Conservation (phyloP, 441 rosid species). For the Euphorbia neoarborescens region DNA sequence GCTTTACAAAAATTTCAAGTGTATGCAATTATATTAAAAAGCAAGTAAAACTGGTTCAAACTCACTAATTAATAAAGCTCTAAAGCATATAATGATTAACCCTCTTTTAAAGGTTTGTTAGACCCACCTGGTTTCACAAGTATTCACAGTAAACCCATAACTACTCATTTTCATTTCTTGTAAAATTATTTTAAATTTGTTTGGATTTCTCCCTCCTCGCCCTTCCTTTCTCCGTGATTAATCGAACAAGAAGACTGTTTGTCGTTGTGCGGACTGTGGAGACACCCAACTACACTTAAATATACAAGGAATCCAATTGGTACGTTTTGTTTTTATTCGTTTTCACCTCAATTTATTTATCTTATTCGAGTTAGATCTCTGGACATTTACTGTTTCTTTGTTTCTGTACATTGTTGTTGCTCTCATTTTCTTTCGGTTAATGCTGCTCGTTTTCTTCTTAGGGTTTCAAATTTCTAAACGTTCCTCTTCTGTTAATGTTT, state of each 20-base stretch:
- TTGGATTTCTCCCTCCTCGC: not conserved
- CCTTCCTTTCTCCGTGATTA: not conserved
- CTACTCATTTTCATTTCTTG: not conserved
- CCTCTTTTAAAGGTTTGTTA: not conserved
- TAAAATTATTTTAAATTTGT: too few relatives aligned
- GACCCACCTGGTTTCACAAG: not conserved
- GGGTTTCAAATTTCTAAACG: not conserved
- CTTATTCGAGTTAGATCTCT: slow-evolving; percentile 10
- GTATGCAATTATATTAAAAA: not conserved
- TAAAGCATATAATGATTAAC: not conserved
- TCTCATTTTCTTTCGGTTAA: not conserved
- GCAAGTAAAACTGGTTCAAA: not conserved
- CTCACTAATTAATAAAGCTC: not conserved
- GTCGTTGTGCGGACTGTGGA: not conserved
- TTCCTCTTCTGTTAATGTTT: slow-evolving; percentile 7
- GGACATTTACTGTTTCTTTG: slow-evolving; percentile 3
- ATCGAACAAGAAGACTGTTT: not conserved
- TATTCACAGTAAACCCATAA: not conserved
- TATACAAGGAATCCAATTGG: not conserved
- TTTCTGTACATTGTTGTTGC: not conserved
- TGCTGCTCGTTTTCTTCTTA: not conserved
- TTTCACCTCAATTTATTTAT: not conserved
- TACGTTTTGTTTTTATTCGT: slow-evolving; percentile 7
- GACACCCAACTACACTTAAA: not conserved
- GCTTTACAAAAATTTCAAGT: too few relatives aligned